Evolutionary conservation across 345 rosid species (phyloP).

Genomic region (Eucalyptus curtisii): DNA sequence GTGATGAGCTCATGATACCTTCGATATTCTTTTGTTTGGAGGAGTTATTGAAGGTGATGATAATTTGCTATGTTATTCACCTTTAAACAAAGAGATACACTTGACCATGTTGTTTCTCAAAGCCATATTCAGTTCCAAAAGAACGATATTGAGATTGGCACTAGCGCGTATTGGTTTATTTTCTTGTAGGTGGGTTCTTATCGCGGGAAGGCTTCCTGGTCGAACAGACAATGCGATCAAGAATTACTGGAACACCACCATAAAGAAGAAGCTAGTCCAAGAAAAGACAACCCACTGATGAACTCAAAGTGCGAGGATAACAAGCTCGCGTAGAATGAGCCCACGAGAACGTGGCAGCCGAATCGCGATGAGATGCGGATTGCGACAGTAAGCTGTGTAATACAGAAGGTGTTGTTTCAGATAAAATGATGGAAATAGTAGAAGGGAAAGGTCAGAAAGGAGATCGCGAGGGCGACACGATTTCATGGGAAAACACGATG

Average conservation of each 20-base stretch:
- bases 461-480: not conserved
- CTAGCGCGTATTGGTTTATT: not conserved
- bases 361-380: not conserved
- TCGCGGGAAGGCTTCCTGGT: conserved; percentile 4
- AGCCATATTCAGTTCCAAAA: not conserved
- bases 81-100: not conserved
- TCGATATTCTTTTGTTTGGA: not conserved
- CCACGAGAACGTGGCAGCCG: not conserved
- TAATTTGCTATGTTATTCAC: not conserved
- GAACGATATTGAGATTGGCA: not conserved
- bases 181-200: not conserved
- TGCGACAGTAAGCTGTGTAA: not conserved
- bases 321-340: not conserved
- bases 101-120: not conserved
- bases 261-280: not conserved
- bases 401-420: not conserved
- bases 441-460: not conserved
- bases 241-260: conserved; percentile 1
- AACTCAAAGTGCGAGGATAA: not conserved
- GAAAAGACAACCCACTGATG: not conserved
- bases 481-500: not conserved
- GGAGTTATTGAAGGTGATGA: not conserved
- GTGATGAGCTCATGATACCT: not conserved
- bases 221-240: conserved; percentile 5
- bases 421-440: not conserved